Percentiles rank a stretch among this genome's conserved stretches.
Evolutionary conservation across 1,139 yeast genomes (phyloP).

Genomic region (Suhomyces wounanorum): DNA sequence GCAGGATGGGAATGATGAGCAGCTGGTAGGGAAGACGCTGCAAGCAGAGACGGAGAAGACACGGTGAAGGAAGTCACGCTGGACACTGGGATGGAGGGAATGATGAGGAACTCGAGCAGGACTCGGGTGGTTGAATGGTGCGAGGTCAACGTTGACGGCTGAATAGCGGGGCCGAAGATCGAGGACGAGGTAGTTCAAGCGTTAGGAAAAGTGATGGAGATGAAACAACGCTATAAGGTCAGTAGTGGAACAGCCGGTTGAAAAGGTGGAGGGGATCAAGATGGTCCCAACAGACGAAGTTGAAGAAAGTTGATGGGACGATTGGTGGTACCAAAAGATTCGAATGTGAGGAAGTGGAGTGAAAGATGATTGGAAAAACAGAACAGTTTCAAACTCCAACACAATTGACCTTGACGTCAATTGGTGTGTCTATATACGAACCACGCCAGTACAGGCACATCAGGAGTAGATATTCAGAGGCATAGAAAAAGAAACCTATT

Average conservation of each 20-base stretch:
- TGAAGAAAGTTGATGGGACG: neutral
- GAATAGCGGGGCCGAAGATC: neutral
- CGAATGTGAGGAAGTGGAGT: neutral
- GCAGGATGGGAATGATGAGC: neutral
- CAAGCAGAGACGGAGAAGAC: neutral
- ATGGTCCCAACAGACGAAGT: neutral
- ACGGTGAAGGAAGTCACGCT: neutral
- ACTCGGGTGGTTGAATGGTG: neutral
- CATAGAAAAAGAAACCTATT: slow-evolving; percentile 4
- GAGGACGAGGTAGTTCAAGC: neutral
- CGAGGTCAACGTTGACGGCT: neutral
- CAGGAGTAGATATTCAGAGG: slow-evolving; percentile 1
- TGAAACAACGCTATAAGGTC: neutral
- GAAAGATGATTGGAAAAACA: neutral
- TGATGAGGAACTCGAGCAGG: neutral
- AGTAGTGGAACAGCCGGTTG: neutral
- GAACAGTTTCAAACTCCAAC: neutral
- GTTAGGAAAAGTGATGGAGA: neutral
- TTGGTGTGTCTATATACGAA: neutral
- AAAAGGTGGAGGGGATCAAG: neutral
- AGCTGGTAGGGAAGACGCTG: neutral
- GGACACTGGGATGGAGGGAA: neutral
- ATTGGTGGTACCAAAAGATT: neutral
- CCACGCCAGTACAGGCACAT: slow-evolving; percentile 2
- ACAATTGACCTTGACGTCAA: neutral